These are phyloP conservation scores for Emergomyces pasteurianus DNA, from an alignment of 2,329 filamentous ascomycete species.

Conservation along the genomic window DNA sequence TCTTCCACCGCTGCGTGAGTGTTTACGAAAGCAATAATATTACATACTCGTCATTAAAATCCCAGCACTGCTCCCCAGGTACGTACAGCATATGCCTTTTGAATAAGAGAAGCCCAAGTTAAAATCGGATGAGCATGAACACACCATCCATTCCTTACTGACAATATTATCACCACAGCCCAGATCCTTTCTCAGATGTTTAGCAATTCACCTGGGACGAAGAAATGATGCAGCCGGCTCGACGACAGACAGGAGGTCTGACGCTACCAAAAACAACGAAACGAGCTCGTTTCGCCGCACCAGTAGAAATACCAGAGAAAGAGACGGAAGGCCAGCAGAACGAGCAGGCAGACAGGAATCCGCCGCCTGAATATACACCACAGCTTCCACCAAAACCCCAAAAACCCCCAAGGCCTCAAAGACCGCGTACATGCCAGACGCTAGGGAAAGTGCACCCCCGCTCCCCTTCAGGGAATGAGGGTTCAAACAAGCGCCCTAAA, in stretches of 20 bases:
- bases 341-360: not conserved
- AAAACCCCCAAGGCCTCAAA: too few species aligned
- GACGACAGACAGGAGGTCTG: not conserved
- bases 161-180: not conserved
- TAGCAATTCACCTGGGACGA: not conserved
- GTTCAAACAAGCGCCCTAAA: not conserved
- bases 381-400: not conserved
- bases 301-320: not conserved
- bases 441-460: not conserved
- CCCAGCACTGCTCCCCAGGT: not conserved
- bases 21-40: too few species aligned
- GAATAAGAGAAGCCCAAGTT: not conserved
- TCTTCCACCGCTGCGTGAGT: too few species aligned
- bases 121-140: not conserved
- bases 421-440: not conserved
- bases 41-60: not conserved
- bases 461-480: not conserved
- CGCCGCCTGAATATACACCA: not conserved
- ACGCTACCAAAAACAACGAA: not conserved
- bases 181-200: not conserved
- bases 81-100: not conserved
- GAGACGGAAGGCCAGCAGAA: not conserved
- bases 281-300: not conserved
- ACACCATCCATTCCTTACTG: not conserved
- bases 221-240: not conserved